Conservation (phyloP, 192 early-diverging fungal genomes). For the Lunasporangiospora selenospora region DNA sequence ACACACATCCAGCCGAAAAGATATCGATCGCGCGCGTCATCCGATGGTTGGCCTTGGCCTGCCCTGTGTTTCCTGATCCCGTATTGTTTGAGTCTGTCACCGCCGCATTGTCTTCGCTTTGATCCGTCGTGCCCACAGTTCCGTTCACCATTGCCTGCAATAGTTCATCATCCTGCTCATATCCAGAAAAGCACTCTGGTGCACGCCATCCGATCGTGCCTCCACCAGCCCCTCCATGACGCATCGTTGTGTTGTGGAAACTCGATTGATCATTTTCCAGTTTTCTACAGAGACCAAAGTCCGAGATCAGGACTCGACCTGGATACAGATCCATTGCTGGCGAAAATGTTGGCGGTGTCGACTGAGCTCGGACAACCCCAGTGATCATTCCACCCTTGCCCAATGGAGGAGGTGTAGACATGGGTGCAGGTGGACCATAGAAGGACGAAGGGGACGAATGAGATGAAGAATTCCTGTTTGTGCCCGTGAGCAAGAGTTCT, state of each 20-base stretch:
- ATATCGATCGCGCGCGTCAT: slow-evolving; percentile 94
- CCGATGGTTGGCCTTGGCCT: slow-evolving; percentile 35
- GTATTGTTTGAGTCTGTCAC: slow-evolving; percentile 4
- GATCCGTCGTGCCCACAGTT: not conserved
- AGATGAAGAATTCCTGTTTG: no score
- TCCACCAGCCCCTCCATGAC: slow-evolving; percentile 61
- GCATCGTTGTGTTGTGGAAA: slow-evolving; percentile 88
- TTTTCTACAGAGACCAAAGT: slow-evolving; percentile 97
- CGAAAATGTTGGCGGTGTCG: not conserved
- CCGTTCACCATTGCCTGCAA: slow-evolving; percentile 2
- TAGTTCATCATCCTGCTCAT: slow-evolving; percentile 19
- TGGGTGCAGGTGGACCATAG: not conserved
- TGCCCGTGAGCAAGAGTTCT: no score
- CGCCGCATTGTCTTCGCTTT: not conserved
- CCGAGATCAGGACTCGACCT: slow-evolving; percentile 88
- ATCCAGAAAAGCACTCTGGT: slow-evolving; percentile 75
- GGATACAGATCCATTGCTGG: slow-evolving; percentile 28
- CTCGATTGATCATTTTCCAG: slow-evolving; percentile 93
- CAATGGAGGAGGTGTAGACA: slow-evolving; percentile 25
- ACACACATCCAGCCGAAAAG: slow-evolving; percentile 95
- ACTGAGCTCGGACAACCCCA: slow-evolving; percentile 32
- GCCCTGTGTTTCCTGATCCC: not conserved
- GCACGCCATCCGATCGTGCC: slow-evolving; percentile 98
- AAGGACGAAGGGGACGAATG: not conserved
- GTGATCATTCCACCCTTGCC: slow-evolving; percentile 34